Evolutionary conservation across 768 basidiomycete genomes (phyloP).

Genomic region (Heimioporus sp.): DNA sequence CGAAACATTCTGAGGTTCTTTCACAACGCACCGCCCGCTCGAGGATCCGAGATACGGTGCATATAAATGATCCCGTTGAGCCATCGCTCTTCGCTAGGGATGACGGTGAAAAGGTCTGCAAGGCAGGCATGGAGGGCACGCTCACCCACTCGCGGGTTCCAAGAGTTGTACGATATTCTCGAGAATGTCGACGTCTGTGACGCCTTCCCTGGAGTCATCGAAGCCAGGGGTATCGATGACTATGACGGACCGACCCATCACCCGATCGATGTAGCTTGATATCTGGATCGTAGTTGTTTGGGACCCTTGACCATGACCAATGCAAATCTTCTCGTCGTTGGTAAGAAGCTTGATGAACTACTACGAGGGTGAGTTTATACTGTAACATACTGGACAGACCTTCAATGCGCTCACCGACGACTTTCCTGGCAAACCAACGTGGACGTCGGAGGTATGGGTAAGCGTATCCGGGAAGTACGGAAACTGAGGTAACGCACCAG

Average conservation of each 20-base stretch:
- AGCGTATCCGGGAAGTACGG: no score
- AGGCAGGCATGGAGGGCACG: neutral
- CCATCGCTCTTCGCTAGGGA: conserved; percentile 4
- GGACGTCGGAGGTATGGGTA: no score
- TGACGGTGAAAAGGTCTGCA: neutral
- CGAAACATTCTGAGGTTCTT: conserved; percentile 43
- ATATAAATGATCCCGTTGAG: conserved; percentile 45
- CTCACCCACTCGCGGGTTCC: neutral
- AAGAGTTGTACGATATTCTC: conserved; percentile 8
- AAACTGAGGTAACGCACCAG: no score
- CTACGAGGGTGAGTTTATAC: no score
- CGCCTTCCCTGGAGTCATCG: conserved; percentile 9
- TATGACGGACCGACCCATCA: neutral
- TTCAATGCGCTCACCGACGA: no score
- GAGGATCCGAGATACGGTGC: conserved; percentile 42
- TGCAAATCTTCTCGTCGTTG: no score
- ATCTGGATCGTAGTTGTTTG: no score
- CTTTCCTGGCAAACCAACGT: no score
- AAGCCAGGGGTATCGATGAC: conserved; percentile 18
- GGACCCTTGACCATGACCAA: no score
- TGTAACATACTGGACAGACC: no score
- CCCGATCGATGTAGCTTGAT: neutral
- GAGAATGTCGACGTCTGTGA: conserved; percentile 20
- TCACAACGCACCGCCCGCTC: conserved; percentile 39
- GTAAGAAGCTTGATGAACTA: no score